Evolutionary conservation across 345 rosid genomes (phyloP), one percentile per base, ranked within the genome.

Genomic region (Isatis tinctoria): DNA sequence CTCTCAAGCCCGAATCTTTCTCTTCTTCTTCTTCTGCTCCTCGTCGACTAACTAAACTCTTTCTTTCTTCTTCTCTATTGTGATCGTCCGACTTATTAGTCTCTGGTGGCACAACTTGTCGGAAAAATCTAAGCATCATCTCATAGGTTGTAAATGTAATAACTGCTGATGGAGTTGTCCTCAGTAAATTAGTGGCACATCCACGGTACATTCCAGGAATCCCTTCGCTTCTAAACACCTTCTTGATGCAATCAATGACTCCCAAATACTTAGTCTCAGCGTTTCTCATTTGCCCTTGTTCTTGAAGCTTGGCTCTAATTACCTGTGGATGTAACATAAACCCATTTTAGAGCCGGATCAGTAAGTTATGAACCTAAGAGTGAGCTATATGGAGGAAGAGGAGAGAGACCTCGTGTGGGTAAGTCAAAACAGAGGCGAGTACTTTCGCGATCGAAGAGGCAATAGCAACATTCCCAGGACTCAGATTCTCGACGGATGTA

Each of bases 231-330:
- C 8, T 76, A 60, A 85, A 83, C 54, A 95, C 96, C 73, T 88
- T 87, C 85, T 80, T 91, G 37, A 92, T 58, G 67, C 97, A 95
- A 78, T 91, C 99, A 57, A 83, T 20, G 2, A 88, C 87, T 6
- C 99, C 97, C 1, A 41, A 65, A 68, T 90, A 92, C 39, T 79
- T 85, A 22, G 78, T 65, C 67, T 70, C 84, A 2, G 82, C 57
- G 37, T 81, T 84, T 77, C 90, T 79, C 49, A 69, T 77, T 43
- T 80, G 91, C 16, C 99, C 97, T 81, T 95, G 99, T 82, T 95
- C 99, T 85, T 95, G 99, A 70, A 95, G 94, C 79, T 93, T 88
- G 14, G 99, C 87, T 4, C 99, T 89, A 16, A 95, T 74, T 9
- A 95, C 98, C 92, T 90, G 83, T 47, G 59, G 63, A 65, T 26